Base-by-base conservation (phyloP, 2,329 filamentous ascomycete species). In the Coniochaeta prunicola region DNA sequence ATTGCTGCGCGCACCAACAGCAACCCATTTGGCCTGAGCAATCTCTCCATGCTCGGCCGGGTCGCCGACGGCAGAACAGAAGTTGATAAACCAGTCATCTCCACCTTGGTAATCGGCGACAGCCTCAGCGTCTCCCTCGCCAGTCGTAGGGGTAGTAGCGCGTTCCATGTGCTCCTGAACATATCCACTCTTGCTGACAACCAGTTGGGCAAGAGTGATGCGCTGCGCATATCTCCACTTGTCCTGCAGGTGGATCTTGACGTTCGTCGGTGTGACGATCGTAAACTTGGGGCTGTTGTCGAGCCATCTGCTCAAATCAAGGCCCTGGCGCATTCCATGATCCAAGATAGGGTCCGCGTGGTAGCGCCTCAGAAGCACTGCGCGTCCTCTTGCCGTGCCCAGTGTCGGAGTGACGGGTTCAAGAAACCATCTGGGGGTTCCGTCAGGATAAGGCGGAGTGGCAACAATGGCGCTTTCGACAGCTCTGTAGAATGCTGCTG, bases 341-440 rank as follows among this genome's bases (percentile, higher is more conserved):
- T 68, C 65, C 4, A 77, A 60, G 4, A 60, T 60, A 24, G 74
- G 68, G 58, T 80, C 76, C 69, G 88, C 64, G 3, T 57, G 57
- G 60, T 67, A 91, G 34, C 88, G 83, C 12, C 88, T 81, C 48
- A 91, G 69, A 4, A 91, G 78, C 6, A 90, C 80, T 56, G 88
- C 82, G 65, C 88, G 88, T 13, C 87, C 86, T 57, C 88, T 80
- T 1, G 78, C 84, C 59, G 84, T 78, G 59, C 84, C 83, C 1
- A 91, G 77, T 0, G 75, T 81, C 0, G 86, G 86, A 31, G 89
- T 81, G 55, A 76, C 75, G 9, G 81, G 77, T 8, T 79, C 76
- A 0, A 82, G 83, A 71, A 82, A 84, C 88, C 88, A 91, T 48
- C 77, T 75, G 62, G 76, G 73, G 1, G 68, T 64, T 5, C 65